phyloP scores from a whole-genome alignment of 108 stramenopile species.

The Fistulifera pelliculosa region DNA sequence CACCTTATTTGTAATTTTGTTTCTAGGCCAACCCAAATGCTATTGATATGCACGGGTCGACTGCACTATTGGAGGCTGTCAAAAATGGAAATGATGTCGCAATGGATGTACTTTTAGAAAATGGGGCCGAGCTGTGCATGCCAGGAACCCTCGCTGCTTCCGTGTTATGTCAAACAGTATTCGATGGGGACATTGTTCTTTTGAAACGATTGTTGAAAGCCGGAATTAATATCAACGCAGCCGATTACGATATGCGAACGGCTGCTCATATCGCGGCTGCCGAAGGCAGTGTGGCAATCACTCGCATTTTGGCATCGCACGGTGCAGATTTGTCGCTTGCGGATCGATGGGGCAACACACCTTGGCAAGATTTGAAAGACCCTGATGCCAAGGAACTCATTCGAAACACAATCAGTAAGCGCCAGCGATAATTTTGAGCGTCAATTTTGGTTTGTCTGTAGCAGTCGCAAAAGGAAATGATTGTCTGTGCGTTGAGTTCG shows the following conservation, averaged over 20 bases:
- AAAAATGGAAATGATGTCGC: constrained; percentile 49
- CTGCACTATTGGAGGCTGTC: constrained; percentile 47
- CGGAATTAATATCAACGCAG: constrained; percentile 42
- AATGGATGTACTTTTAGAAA: constrained; percentile 21
- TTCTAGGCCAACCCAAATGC: constrained; percentile 43
- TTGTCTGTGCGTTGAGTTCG: too few relatives aligned
- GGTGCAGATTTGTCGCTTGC: constrained; percentile 33
- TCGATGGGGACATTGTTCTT: constrained; percentile 40
- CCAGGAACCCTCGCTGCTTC: constrained; percentile 36
- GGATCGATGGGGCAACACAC: constrained; percentile 36
- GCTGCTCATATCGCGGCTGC: constrained; percentile 51
- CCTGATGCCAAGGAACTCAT: too few relatives aligned
- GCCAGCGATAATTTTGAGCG: too few relatives aligned
- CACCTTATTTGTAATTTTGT: background rate
- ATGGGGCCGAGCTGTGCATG: constrained; percentile 32
- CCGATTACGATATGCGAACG: constrained; percentile 48
- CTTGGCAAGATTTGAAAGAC: too few relatives aligned
- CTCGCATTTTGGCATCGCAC: constrained; percentile 24
- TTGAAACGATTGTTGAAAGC: constrained; percentile 35
- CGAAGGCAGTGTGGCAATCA: constrained; percentile 34
- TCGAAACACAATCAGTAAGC: too few relatives aligned
- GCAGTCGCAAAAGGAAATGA: too few relatives aligned
- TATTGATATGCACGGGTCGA: constrained; percentile 53
- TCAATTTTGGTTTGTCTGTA: too few relatives aligned
- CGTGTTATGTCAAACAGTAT: constrained; percentile 40